Evolutionary conservation across 2,329 filamentous ascomycete species (phyloP).

Genomic region (Chaetomium sp.): DNA sequence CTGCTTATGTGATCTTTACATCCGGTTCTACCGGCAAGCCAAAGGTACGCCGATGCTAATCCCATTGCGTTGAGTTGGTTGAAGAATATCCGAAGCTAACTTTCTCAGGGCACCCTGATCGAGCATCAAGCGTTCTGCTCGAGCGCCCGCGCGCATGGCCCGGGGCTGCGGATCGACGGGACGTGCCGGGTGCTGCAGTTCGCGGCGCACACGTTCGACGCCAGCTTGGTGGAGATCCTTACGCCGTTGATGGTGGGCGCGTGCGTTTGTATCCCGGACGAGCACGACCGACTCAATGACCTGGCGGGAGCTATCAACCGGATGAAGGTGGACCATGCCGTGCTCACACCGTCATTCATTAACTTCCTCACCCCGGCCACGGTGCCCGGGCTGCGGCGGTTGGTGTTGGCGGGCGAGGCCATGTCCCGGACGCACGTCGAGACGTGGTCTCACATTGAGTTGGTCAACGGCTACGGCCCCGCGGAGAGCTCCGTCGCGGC

Average conservation of each 20-base stretch:
- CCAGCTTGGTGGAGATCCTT: constrained; percentile 24
- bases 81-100: background rate
- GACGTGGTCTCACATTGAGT: constrained; percentile 23
- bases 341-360: constrained; percentile 20
- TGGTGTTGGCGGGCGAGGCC: constrained; percentile 26
- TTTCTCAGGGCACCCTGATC: constrained; percentile 17
- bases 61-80: too few relatives aligned
- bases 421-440: constrained; percentile 21
- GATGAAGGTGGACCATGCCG: constrained; percentile 23
- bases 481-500: constrained; percentile 21
- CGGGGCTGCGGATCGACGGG: constrained; percentile 16
- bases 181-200: constrained; percentile 18
- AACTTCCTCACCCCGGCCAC: constrained; percentile 23
- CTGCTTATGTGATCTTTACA: constrained; percentile 24
- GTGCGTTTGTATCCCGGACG: constrained; percentile 35
- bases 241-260: constrained; percentile 20
- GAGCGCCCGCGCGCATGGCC: constrained; percentile 18
- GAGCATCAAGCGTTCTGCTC: constrained; percentile 22
- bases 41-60: constrained; percentile 8
- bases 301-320: constrained; percentile 28
- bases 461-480: constrained; percentile 25
- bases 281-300: constrained; percentile 34
- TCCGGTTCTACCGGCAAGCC: constrained; percentile 22
- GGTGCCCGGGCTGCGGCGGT: constrained; percentile 23
- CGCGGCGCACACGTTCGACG: constrained; percentile 15